Evolutionary conservation across 2,329 filamentous ascomycete genomes (phyloP).

Genomic region (Cucurbitaria berberidis): DNA sequence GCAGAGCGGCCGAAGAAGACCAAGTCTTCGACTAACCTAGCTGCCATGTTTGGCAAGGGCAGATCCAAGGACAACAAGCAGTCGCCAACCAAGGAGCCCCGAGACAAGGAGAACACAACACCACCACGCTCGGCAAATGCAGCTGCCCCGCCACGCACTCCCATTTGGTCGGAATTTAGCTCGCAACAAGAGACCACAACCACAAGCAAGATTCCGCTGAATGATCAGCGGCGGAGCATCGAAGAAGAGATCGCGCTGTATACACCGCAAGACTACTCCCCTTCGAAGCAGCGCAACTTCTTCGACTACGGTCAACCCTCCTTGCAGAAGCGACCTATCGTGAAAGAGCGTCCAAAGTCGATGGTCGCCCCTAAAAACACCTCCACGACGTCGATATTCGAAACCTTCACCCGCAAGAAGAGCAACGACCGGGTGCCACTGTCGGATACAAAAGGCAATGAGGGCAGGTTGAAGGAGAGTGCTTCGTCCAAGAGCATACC

Average conservation of each 20-base stretch:
- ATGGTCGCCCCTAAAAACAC: constrained; percentile 53
- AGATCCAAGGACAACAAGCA: constrained; percentile 68
- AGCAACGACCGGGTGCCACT: constrained; percentile 43
- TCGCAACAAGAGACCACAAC: constrained; percentile 44
- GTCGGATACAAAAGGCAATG: constrained; percentile 44
- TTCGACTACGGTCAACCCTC: constrained; percentile 58
- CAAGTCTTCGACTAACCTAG: constrained; percentile 85
- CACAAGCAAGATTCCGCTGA: constrained; percentile 54
- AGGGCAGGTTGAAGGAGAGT: constrained; percentile 31
- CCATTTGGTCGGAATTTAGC: constrained; percentile 81
- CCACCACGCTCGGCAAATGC: constrained; percentile 61
- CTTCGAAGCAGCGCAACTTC: constrained; percentile 68
- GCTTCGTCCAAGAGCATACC: constrained; percentile 25
- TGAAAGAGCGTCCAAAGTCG: constrained; percentile 59
- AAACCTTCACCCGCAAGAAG: constrained; percentile 48
- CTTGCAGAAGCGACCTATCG: constrained; percentile 38
- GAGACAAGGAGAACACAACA: constrained; percentile 83
- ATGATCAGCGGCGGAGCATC: constrained; percentile 52
- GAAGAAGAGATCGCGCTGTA: constrained; percentile 65
- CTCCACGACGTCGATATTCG: constrained; percentile 50
- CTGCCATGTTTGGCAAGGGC: constrained; percentile 73
- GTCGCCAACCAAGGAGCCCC: constrained; percentile 52
- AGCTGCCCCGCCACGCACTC: constrained; percentile 59
- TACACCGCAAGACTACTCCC: constrained; percentile 65
- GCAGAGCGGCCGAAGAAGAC: constrained; percentile 66